phyloP scores from a whole-genome alignment of 2,329 filamentous ascomycete genomes.

The Fusarium cicatricum region DNA sequence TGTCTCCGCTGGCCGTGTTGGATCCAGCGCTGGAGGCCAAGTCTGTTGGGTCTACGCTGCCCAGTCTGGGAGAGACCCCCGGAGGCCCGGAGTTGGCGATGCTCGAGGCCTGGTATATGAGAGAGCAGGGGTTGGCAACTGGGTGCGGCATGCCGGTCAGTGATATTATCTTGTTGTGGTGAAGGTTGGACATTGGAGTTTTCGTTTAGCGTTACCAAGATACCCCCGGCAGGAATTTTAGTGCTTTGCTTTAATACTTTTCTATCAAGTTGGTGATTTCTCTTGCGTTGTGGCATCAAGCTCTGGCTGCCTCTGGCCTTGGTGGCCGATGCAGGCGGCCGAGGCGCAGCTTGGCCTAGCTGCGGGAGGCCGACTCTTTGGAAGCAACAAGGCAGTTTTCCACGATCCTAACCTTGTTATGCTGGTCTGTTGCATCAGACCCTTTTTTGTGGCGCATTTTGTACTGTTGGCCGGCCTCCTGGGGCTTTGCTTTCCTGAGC shows the following conservation, averaged over 20 bases:
- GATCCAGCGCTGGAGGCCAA: conserved; percentile 35
- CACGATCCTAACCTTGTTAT: no score
- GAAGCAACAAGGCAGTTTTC: no score
- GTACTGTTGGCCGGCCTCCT: no score
- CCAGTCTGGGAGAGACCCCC: conserved; percentile 12
- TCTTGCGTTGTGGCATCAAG: neutral
- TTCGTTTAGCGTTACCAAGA: conserved; percentile 21
- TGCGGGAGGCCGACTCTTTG: neutral
- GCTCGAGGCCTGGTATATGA: conserved; percentile 37
- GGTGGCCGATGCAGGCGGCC: conserved; percentile 1
- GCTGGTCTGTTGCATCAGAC: no score
- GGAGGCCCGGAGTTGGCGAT: conserved; percentile 31
- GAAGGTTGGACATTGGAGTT: conserved; percentile 13
- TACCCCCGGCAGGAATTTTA: conserved; percentile 23
- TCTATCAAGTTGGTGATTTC: neutral
- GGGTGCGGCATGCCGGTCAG: conserved; percentile 20
- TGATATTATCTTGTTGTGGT: conserved; percentile 38
- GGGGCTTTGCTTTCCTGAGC: no score
- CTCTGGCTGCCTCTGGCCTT: conserved; percentile 8
- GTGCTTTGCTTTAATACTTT: neutral
- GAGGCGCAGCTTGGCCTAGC: conserved; percentile 5
- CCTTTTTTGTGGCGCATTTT: no score
- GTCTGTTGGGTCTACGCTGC: conserved; percentile 6
- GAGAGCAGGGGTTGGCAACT: conserved; percentile 13
- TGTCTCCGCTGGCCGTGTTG: conserved; percentile 19